Base-by-base conservation (phyloP, 129 eudicot species). In the Escallonia rubra region DNA sequence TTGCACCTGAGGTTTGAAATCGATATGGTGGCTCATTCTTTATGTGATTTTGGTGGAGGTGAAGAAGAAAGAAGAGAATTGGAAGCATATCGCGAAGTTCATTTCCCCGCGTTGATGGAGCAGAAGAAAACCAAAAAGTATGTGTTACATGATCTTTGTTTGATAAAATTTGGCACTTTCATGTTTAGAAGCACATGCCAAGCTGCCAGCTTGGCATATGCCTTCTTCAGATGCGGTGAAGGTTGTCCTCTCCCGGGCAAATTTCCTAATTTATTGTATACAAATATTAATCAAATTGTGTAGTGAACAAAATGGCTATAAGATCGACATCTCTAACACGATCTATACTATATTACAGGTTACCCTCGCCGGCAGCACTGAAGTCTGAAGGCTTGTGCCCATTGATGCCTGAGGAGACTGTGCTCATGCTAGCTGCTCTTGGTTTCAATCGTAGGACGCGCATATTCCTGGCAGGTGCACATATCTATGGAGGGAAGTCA, bases 11-110 rank as follows among this genome's bases (percentile, higher is more conserved):
- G 99, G 68, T 94, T 94, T 79, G 99, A 94, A 81, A 90, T 94
- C 56, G 99, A 94, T 67, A 94, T 94, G 99, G 99, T 87, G 62
- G 97, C 99, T 51, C 97, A 94, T 79, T 94, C 99, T 14, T 75
- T 90, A 65, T 94, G 99, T 69, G 94, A 90, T 72, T 94, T 84
- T 69, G 99, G 99, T 64, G 97, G 99, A 61, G 99, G 97, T 63
- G 93, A 87, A 77, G 96, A 85, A 69, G 99, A 94, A 80, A 82
- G 60, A 51, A 78, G 80, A 44, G 99, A 94, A 81, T 75, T 94
- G 61, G 89, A 94, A 80, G 96, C 97, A 41, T 94, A 86, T 76
- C 93, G 93, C 6, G 77, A 83, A 78, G 64, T 81, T 66, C 99
- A 94, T 75, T 94, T 94, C 71, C 93, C 97, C 12, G 96, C 81